A percentile compares a stretch with the other conserved stretches of the same genome.
Evolutionary conservation across 2,329 filamentous ascomycete species (phyloP).

Genomic region (Hortaea werneckii): DNA sequence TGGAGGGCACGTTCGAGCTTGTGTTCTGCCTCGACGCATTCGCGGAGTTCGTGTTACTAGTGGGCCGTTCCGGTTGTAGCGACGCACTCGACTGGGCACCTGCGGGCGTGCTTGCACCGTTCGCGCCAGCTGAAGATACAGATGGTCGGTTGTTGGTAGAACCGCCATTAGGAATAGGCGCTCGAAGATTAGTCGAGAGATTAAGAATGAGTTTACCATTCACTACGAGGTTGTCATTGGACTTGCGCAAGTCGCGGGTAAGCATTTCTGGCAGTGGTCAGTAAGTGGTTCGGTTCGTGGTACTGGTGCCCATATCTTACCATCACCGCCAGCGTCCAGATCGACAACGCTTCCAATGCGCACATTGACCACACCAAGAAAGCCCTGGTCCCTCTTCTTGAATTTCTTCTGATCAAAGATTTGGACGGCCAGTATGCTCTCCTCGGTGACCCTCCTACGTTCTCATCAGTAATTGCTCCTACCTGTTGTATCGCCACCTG

Average conservation of each 20-base stretch:
- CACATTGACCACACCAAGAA: slow-evolving; percentile 94
- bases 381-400: slow-evolving; percentile 99
- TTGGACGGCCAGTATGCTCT: slow-evolving; percentile 92
- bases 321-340: slow-evolving; percentile 78
- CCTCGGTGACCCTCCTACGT: slow-evolving; percentile 74
- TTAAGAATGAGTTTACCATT: slow-evolving; percentile 97
- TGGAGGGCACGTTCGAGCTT: slow-evolving; percentile 14
- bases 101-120: slow-evolving; percentile 29
- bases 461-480: slow-evolving; percentile 3
- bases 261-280: slow-evolving; percentile 67
- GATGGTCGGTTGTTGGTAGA: slow-evolving; percentile 33
- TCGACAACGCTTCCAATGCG: slow-evolving; percentile 91
- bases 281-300: slow-evolving; percentile 10
- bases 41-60: slow-evolving; percentile 16
- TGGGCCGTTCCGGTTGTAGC: slow-evolving; percentile 18
- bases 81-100: slow-evolving; percentile 29
- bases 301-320: slow-evolving; percentile 36
- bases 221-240: slow-evolving; percentile 93
- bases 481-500: neutral
- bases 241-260: slow-evolving; percentile 92
- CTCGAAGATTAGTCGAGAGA: slow-evolving; percentile 76
- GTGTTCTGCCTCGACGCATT: slow-evolving; percentile 16
- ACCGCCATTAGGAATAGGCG: slow-evolving; percentile 50
- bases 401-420: slow-evolving; percentile 99
- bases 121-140: slow-evolving; percentile 23